Base-by-base conservation (phyloP, 192 early-diverging fungal species). In the Linnemannia zychae region DNA sequence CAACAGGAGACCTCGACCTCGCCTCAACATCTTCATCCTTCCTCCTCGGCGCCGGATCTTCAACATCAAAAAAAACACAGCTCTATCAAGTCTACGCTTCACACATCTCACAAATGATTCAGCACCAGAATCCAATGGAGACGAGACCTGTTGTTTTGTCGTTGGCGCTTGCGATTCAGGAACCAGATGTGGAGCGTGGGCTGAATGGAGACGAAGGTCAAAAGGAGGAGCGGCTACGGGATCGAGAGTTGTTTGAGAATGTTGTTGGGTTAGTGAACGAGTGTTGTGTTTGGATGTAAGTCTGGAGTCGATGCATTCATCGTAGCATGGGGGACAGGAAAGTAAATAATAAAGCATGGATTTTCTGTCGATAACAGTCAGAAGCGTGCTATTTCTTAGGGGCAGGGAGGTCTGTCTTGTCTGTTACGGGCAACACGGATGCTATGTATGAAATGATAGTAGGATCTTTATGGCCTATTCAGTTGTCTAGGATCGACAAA, bases 31-130 rank as follows among this genome's bases (percentile, higher is more conserved):
- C 76, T 0, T 84, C 82, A 22, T 74, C 20, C 20, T 90, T 92
- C 76, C 74, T 92, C 36, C 67, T 92, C 4, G 90, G 90, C 46
- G 53, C 75, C 11, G 72, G 73, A 49, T 86, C 88, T 11, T 80
- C 88, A 2, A 37, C 71, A 0, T 85, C 88, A 1, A 74, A 80
- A 16, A 88, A 89, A 65, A 82, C 78, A 31, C 84, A 89, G 15
- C 53, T 90, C 12, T 90, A 92, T 50, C 80, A 77, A 28, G 78
- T 92, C n/a, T 92, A 92, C 69, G 88, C 90, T 20, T 87, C 89
- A 17, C 87, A 88, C 24, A 87, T 92, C 31, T 76, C 90, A 7
- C 87, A 89, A 18, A 81, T 89, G 57, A 90, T 92, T 47, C 86
- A 82, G 1, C 80, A 82, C 28, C 89, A 89, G 65, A 91, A 91